Evolutionary conservation across 495 filamentous ascomycete species (phyloP).

Genomic region (Aspergillus haitiensis): DNA sequence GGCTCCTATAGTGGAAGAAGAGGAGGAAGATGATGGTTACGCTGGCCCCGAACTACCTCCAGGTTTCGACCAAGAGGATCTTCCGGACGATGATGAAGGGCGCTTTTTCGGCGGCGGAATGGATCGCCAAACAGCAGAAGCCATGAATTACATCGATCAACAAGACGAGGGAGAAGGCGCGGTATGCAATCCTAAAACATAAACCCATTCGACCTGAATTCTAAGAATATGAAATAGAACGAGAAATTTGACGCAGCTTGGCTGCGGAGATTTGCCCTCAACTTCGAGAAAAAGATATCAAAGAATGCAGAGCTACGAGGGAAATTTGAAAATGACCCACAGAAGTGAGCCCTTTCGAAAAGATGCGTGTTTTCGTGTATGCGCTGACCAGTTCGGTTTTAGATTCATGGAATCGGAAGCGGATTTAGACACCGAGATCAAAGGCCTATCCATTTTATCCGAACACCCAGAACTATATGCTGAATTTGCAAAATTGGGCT

Average conservation of each 20-base stretch:
- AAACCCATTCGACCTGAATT: constrained; percentile 8
- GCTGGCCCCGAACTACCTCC: constrained; percentile 71
- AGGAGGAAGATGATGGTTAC: constrained; percentile 62
- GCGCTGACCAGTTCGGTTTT: constrained; percentile 1
- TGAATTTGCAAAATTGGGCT: constrained; percentile 80
- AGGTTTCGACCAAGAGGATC: constrained; percentile 57
- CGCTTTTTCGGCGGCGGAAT: constrained; percentile 95
- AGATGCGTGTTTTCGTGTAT: not conserved
- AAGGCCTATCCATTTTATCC: constrained; percentile 80
- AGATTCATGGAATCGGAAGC: constrained; percentile 84
- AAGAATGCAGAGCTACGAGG: constrained; percentile 92
- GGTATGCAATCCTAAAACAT: constrained; percentile 26
- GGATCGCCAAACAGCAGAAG: constrained; percentile 72
- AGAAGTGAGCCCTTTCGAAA: constrained; percentile 65
- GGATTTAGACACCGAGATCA: constrained; percentile 87
- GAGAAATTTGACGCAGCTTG: constrained; percentile 84
- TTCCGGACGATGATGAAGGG: constrained; percentile 82
- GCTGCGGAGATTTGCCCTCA: constrained; percentile 77
- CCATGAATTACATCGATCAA: constrained; percentile 86
- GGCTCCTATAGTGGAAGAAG: constrained; percentile 58
- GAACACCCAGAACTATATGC: constrained; percentile 84
- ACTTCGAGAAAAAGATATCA: constrained; percentile 86
- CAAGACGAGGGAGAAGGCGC: constrained; percentile 59
- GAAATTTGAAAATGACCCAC: constrained; percentile 79
- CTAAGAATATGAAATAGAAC: constrained; percentile 33